Base-by-base conservation (phyloP, 2,329 filamentous ascomycete species). In the Stachybotrys chartarum region DNA sequence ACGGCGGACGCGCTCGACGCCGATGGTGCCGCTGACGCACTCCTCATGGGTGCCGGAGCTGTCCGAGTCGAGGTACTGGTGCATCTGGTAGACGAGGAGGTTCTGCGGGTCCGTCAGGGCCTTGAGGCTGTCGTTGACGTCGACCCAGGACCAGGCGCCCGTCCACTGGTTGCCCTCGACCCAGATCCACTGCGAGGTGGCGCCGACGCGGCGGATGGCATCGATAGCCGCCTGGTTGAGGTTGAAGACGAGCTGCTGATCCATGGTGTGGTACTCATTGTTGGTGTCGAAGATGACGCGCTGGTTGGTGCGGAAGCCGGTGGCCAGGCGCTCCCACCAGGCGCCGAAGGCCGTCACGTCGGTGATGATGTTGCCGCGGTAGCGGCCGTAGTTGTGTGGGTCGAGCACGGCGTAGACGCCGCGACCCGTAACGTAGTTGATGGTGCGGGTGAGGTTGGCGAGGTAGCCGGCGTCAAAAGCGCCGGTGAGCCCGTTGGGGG, bases 221-320 rank as follows among this genome's bases (percentile, higher is more conserved):
- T 84, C 66, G 61, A 86, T 84, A 58, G 83, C 84, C 12, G 81
- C 82, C 67, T 86, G 83, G 76, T 86, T 86, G 52, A 86, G 79
- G 60, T 78, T 68, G 16, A 81, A 70, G 16, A 86, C 82, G 14
- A 85, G 75, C 1, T 67, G 68, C 68, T 85, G 81, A 62, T 83
- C 78, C 77, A 85, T 83, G 65, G 78, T 78, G 66, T 86, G 74
- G 68, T 82, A 85, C 73, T 86, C 83, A 68, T 86, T 87, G 77
- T 86, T 86, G 60, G 81, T 85, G 69, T 86, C 82, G 59, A 85
- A 85, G 64, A 86, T 76, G 64, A 86, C 83, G 48, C 75, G 73
- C 52, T 70, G 62, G 70, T 86, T 82, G 65, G 66, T 64, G 58
- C 71, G 73, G 67, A 84, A 86, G 51, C 74, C 69, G 7, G 68